Percentiles rank a stretch among this genome's conserved stretches.
Conservation (phyloP, 441 rosid species). For the Codiaeum variegatum region DNA sequence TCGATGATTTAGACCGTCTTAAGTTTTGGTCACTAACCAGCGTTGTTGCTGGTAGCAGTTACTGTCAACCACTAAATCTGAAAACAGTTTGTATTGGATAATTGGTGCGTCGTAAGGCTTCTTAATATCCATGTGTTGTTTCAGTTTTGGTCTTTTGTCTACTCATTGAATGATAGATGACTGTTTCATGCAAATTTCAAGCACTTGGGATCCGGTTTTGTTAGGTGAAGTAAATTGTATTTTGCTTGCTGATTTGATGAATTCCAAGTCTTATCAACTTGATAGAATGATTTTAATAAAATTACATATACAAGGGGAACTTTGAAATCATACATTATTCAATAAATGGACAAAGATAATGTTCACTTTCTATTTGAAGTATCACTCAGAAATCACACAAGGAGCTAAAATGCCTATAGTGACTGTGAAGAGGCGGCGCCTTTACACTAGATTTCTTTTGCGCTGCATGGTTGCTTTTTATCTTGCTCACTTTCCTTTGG, state of each 20-base stretch:
- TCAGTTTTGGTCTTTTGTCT: neutral
- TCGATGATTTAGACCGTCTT: too few relatives aligned
- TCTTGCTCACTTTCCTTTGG: constrained; percentile 19
- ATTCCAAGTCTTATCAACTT: neutral
- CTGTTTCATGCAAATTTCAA: too few relatives aligned
- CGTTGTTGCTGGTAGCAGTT: neutral
- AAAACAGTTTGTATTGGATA: neutral
- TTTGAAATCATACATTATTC: neutral
- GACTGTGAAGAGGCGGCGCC: constrained; percentile 1
- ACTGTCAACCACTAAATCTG: neutral
- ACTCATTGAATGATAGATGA: too few relatives aligned
- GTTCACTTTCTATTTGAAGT: neutral
- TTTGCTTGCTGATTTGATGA: neutral
- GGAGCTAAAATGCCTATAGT: neutral
- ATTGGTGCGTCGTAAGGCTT: neutral
- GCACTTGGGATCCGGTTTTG: too few relatives aligned
- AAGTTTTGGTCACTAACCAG: neutral
- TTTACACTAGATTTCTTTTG: constrained; percentile 21
- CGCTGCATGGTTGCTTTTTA: constrained; percentile 15
- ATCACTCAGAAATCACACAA: neutral
- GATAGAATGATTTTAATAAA: neutral
- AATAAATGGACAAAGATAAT: neutral
- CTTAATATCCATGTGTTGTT: neutral
- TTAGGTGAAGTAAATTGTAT: neutral
- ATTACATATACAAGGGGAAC: neutral